A percentile compares a stretch with the other conserved stretches of the same genome.
These are phyloP conservation scores for Eucalyptus tenuipes DNA, from an alignment of 345 rosid genomes.

Conservation along the genomic window DNA sequence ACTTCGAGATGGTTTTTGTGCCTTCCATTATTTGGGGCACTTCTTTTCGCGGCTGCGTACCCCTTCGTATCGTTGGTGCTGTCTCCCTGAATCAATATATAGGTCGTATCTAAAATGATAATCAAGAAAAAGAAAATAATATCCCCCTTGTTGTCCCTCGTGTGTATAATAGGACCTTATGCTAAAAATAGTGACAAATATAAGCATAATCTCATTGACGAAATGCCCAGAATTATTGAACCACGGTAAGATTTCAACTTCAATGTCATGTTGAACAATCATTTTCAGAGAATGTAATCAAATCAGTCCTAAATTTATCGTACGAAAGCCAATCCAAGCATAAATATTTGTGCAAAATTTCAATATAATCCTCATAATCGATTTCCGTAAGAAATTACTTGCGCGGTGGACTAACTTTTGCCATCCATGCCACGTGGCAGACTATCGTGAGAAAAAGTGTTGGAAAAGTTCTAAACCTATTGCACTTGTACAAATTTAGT, in stretches of 20 bases:
- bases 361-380: not conserved
- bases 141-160: not conserved
- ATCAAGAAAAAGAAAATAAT: not conserved
- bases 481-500: rapidly evolving
- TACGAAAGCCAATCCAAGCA: not conserved
- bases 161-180: not conserved
- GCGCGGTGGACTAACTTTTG: no score
- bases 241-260: not conserved
- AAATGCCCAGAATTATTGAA: not conserved
- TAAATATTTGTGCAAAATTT: not conserved
- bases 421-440: not conserved
- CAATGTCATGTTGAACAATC: not conserved
- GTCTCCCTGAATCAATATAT: not conserved
- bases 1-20: not conserved
- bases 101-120: not conserved
- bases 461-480: rapidly evolving
- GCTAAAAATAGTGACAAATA: not conserved
- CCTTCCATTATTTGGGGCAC: not conserved
- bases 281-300: not conserved
- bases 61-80: not conserved
- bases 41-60: not conserved
- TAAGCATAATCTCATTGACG: not conserved
- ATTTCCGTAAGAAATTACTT: rapidly evolving
- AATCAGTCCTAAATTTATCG: rapidly evolving
- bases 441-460: rapidly evolving